phyloP scores from a whole-genome alignment of 1,284 basidiomycete genomes.

The Limonomyces culmigenus region DNA sequence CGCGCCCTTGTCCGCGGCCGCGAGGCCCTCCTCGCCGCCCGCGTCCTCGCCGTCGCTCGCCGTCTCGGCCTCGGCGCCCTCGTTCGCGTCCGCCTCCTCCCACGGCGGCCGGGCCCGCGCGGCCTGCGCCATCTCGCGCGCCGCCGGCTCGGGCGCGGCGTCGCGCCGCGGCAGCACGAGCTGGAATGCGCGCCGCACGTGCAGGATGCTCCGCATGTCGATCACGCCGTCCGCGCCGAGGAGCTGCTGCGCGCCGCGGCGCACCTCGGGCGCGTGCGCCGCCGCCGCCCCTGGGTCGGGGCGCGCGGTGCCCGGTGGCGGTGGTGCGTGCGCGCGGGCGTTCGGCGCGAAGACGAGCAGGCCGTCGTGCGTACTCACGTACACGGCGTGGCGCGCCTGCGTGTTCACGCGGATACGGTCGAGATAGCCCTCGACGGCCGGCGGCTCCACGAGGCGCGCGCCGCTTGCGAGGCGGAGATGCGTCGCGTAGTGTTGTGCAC shows the following conservation, averaged over 20 bases:
- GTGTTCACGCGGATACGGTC: conserved; percentile 51
- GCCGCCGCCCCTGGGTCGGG: conserved; percentile 9
- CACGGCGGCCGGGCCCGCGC: conserved; percentile 4
- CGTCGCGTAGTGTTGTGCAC: conserved; percentile 48
- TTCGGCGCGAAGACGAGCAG: conserved; percentile 42
- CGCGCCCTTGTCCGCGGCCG: conserved; percentile 23
- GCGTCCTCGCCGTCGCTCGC: conserved; percentile 38
- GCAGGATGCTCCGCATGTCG: conserved; percentile 50
- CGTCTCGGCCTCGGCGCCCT: conserved; percentile 18
- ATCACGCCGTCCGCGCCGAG: conserved; percentile 44
- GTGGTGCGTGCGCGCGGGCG: conserved; percentile 43
- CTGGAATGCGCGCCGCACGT: conserved; percentile 47
- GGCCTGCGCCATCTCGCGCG: conserved; percentile 19
- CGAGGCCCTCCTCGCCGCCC: conserved; percentile 49
- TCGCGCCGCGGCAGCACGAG: conserved; percentile 16
- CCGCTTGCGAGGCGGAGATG: conserved; percentile 37
- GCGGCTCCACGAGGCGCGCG: conserved; percentile 46
- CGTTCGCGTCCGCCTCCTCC: conserved; percentile 23
- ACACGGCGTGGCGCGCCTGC: conserved; percentile 42
- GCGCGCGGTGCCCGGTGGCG: conserved; percentile 36
- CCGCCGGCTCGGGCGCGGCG: conserved; percentile 17
- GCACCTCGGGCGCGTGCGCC: conserved; percentile 33
- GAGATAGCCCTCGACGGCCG: conserved; percentile 66
- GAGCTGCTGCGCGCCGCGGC: conserved; percentile 51
- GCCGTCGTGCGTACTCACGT: conserved; percentile 60